These are phyloP conservation scores for Verruconis gallopava DNA, from an alignment of 2,329 filamentous ascomycete genomes.

Conservation along the genomic window DNA sequence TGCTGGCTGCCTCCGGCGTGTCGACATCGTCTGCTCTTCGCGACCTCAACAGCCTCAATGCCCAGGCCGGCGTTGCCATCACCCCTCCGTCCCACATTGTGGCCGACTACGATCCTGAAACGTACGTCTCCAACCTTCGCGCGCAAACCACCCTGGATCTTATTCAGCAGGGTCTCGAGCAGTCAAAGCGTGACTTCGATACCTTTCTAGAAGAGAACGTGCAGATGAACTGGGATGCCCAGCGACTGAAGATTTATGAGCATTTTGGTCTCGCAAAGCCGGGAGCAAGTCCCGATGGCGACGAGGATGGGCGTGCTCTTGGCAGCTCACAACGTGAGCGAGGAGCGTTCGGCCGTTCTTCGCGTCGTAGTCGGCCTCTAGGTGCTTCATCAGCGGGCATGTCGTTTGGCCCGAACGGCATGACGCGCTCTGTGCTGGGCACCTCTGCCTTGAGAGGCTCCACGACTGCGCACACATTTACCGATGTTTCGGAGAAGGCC, in stretches of 20 bases:
- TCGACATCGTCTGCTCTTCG: conserved; percentile 75
- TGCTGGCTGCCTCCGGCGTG: conserved; percentile 86
- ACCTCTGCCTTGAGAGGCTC: conserved; percentile 51
- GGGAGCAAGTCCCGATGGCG: conserved; percentile 21
- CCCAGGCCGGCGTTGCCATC: conserved; percentile 45
- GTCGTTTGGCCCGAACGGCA: conserved; percentile 52
- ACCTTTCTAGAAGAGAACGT: conserved; percentile 88
- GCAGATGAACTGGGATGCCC: conserved; percentile 88
- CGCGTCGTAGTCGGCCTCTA: conserved; percentile 28
- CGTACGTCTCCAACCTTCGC: conserved; percentile 74
- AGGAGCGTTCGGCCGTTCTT: conserved; percentile 42
- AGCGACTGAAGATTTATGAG: conserved; percentile 85
- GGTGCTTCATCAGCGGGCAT: conserved; percentile 22
- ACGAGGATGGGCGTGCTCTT: conserved; percentile 24
- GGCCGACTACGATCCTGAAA: conserved; percentile 43
- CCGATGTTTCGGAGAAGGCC: conserved; percentile 51
- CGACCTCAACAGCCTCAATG: conserved; percentile 70
- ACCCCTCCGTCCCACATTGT: conserved; percentile 24
- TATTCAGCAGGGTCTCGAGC: conserved; percentile 80
- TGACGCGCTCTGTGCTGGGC: conserved; percentile 80
- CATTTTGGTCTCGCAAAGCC: conserved; percentile 70
- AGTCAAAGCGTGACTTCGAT: conserved; percentile 85
- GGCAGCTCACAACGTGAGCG: conserved; percentile 21
- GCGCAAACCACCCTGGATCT: conserved; percentile 84
- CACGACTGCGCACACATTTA: conserved; percentile 50